Conservation (phyloP, 2,329 filamentous ascomycete genomes). For the Fusarium metavorans region DNA sequence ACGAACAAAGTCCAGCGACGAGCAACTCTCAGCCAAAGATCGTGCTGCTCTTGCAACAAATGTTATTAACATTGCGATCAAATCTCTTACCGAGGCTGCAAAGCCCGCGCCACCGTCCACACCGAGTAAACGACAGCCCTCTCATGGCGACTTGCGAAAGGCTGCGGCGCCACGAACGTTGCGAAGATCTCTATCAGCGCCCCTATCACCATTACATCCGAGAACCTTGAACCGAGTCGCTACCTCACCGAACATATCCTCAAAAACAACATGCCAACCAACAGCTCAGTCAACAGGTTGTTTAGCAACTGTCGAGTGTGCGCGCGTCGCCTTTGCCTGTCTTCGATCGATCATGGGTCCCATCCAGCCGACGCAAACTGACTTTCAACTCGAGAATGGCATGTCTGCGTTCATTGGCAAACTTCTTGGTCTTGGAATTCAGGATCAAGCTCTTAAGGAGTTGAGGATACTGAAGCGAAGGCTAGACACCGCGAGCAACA, state of each 20-base stretch:
- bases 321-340: slow-evolving; percentile 74
- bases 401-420: slow-evolving; percentile 78
- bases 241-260: slow-evolving; percentile 60
- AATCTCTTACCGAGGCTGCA: slow-evolving; percentile 74
- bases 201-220: slow-evolving; percentile 71
- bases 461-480: slow-evolving; percentile 73
- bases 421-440: slow-evolving; percentile 72
- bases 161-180: slow-evolving; percentile 56
- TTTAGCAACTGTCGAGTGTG: slow-evolving; percentile 75
- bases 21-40: slow-evolving; percentile 58
- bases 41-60: slow-evolving; percentile 77
- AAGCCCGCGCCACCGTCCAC: slow-evolving; percentile 58
- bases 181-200: slow-evolving; percentile 67
- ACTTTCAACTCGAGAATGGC: slow-evolving; percentile 78
- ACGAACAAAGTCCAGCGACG: slow-evolving; percentile 36
- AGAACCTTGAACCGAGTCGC: slow-evolving; percentile 70
- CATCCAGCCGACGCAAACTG: slow-evolving; percentile 65
- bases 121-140: slow-evolving; percentile 49
- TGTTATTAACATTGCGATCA: slow-evolving; percentile 77
- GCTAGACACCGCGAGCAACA: slow-evolving; percentile 60
- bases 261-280: slow-evolving; percentile 49
- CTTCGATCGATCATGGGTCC: slow-evolving; percentile 69
- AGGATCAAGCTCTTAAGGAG: slow-evolving; percentile 77
- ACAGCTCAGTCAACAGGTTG: slow-evolving; percentile 57
- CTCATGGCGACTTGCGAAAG: slow-evolving; percentile 51